Evolutionary conservation across 192 early-diverging fungal genomes (phyloP).

Genomic region (Radiomyces spectabilis): DNA sequence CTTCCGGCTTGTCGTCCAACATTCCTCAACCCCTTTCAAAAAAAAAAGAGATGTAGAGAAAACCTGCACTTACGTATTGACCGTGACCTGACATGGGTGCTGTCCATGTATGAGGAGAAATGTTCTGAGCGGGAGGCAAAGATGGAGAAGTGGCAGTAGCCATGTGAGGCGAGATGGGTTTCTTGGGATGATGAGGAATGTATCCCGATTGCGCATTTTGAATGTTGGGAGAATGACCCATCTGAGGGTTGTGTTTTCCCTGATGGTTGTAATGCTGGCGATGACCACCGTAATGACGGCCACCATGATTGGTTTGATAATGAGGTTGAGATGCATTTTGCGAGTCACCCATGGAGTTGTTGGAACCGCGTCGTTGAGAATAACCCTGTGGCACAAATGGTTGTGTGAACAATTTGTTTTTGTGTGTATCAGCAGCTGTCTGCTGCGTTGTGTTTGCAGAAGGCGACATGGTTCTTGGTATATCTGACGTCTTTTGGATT

Average conservation of each 20-base stretch:
- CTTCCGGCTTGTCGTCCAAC: neutral
- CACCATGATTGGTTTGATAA: constrained; percentile 30
- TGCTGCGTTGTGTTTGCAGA: too few species aligned
- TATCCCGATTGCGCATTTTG: constrained; percentile 24
- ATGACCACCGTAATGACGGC: constrained; percentile 9
- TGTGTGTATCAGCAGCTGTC: too few species aligned
- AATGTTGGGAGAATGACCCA: constrained; percentile 24
- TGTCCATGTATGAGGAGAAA: constrained; percentile 9
- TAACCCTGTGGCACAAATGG: constrained; percentile 3
- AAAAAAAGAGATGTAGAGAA: neutral
- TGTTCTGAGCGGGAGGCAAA: constrained; percentile 26
- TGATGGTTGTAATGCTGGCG: constrained; percentile 27
- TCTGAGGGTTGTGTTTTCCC: constrained; percentile 19
- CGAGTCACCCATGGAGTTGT: neutral
- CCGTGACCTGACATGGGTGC: neutral
- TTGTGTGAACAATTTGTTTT: constrained; percentile 3
- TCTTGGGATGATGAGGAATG: constrained; percentile 22
- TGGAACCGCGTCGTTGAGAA: too few species aligned
- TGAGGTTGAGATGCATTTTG: constrained; percentile 12
- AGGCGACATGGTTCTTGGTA: too few species aligned
- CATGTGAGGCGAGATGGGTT: constrained; percentile 24
- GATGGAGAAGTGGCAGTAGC: constrained; percentile 12
- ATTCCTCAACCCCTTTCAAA: too few species aligned
- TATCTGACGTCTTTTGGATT: too few species aligned
- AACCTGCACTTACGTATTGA: constrained; percentile 20